phyloP scores from a whole-genome alignment of 2,329 filamentous ascomycete genomes.

The Xylaria sp. region DNA sequence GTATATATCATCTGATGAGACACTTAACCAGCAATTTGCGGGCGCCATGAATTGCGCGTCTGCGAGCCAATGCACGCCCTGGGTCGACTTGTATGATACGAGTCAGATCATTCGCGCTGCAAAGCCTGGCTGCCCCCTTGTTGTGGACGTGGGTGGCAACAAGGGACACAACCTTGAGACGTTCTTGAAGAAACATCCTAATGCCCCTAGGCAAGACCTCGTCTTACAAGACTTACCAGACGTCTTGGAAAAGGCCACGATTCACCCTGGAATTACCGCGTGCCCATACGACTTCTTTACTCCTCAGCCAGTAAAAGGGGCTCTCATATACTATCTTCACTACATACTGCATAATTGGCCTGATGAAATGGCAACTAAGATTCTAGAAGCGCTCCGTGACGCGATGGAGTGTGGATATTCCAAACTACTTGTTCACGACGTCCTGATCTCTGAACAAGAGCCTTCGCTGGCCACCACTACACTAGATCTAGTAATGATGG shows the following conservation, averaged over 20 bases:
- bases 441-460: background rate
- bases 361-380: constrained; percentile 8
- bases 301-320: constrained; percentile 16
- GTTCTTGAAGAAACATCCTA: background rate
- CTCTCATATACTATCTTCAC: constrained; percentile 8
- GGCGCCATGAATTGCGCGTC: background rate
- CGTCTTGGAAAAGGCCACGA: background rate
- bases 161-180: constrained; percentile 13
- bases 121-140: background rate
- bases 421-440: background rate
- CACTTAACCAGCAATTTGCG: background rate
- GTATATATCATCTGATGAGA: background rate
- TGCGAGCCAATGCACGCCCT: background rate
- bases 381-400: background rate
- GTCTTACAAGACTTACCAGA: background rate
- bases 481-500: background rate
- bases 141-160: constrained; percentile 1
- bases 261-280: background rate
- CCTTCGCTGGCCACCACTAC: background rate
- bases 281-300: constrained; percentile 28
- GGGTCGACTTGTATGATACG: background rate
- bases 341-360: constrained; percentile 22
- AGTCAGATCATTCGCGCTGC: background rate
- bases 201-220: background rate
- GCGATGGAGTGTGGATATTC: constrained; percentile 1